A percentile compares a stretch with the other conserved stretches of the same genome.
Evolutionary conservation across 2,329 filamentous ascomycete genomes (phyloP).

Genomic region (Xylaria hypoxylon): DNA sequence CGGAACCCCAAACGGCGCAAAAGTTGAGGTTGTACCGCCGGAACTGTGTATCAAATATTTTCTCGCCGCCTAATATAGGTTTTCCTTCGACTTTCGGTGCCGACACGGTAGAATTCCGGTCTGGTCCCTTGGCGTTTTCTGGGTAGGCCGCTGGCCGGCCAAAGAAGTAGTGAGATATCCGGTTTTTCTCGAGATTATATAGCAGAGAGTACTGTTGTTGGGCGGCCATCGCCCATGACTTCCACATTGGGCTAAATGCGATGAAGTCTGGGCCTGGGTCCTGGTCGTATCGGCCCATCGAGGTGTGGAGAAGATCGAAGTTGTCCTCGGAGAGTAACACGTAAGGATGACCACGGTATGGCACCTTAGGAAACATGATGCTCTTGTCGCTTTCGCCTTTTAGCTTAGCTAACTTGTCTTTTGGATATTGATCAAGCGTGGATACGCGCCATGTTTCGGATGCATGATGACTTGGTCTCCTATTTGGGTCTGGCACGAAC

Average conservation of each 20-base stretch:
- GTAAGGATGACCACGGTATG: slow-evolving; percentile 62
- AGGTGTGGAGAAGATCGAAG: slow-evolving; percentile 60
- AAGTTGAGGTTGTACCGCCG: slow-evolving; percentile 66
- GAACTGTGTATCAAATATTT: slow-evolving; percentile 61
- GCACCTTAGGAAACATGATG: slow-evolving; percentile 51
- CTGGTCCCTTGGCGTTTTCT: slow-evolving; percentile 38
- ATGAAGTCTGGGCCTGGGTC: slow-evolving; percentile 46
- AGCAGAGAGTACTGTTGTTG: slow-evolving; percentile 62
- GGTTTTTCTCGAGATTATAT: slow-evolving; percentile 61
- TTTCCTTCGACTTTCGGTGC: slow-evolving; percentile 21
- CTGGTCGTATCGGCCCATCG: slow-evolving; percentile 59
- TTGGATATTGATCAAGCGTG: slow-evolving; percentile 42
- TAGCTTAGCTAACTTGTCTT: slow-evolving; percentile 35
- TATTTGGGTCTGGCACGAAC: slow-evolving; percentile 62
- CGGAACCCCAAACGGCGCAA: slow-evolving; percentile 63
- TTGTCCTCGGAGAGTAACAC: slow-evolving; percentile 58
- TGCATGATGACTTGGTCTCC: slow-evolving; percentile 42
- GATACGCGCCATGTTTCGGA: slow-evolving; percentile 56
- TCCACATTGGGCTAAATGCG: slow-evolving; percentile 57
- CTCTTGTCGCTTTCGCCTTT: slow-evolving; percentile 45
- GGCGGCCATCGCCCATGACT: slow-evolving; percentile 63
- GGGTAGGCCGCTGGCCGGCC: slow-evolving; percentile 48
- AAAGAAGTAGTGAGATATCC: slow-evolving; percentile 62
- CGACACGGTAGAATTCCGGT: slow-evolving; percentile 23
- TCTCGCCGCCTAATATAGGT: slow-evolving; percentile 45